phyloP scores from a whole-genome alignment of 2,329 filamentous ascomycete genomes.

The Orbilia brochopaga region DNA sequence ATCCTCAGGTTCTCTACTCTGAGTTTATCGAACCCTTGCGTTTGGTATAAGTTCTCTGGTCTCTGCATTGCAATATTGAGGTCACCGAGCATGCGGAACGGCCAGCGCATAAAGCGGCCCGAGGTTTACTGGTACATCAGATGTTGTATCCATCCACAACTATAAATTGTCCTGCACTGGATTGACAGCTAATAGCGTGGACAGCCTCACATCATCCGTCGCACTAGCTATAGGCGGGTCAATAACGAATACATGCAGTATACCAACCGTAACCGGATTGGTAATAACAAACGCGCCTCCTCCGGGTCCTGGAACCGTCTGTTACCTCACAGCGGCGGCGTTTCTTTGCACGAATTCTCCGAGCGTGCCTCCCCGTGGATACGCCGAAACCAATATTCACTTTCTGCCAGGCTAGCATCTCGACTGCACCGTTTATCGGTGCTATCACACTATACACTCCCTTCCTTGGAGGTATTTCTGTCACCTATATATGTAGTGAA shows the following conservation, averaged over 20 bases:
- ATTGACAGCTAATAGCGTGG: neutral
- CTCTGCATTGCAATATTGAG: no score
- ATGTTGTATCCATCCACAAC: conserved; percentile 3
- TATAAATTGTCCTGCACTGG: conserved; percentile 4
- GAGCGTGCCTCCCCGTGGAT: neutral
- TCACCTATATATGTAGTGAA: neutral
- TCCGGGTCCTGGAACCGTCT: neutral
- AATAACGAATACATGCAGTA: conserved; percentile 6
- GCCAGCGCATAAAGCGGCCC: no score
- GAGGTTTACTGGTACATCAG: neutral
- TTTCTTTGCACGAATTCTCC: conserved; percentile 16
- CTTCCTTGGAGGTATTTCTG: neutral
- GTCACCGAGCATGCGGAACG: no score
- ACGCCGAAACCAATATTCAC: neutral
- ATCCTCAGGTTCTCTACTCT: no score
- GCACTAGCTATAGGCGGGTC: neutral
- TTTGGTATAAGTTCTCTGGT: no score
- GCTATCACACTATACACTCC: neutral
- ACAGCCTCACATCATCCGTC: neutral
- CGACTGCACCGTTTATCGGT: neutral
- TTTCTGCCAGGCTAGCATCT: neutral
- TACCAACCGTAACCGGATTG: neutral
- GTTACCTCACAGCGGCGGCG: neutral
- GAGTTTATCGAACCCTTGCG: no score
- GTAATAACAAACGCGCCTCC: neutral